Evolutionary conservation across 2,329 filamentous ascomycete species (phyloP).

Genomic region (Aspergillus flavus): DNA sequence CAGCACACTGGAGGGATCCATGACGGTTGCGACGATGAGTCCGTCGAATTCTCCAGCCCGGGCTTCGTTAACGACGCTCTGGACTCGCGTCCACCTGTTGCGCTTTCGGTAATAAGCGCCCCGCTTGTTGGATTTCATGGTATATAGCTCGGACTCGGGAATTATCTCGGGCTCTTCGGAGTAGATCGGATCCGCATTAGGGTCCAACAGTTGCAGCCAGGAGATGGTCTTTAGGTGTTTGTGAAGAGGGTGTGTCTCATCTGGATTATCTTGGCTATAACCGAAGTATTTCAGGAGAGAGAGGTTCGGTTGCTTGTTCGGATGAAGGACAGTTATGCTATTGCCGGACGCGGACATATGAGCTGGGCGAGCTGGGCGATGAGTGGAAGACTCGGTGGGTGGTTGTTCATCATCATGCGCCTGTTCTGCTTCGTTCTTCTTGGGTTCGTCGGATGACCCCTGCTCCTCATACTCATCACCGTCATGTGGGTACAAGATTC

Average conservation of each 20-base stretch:
- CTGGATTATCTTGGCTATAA: conserved; percentile 70
- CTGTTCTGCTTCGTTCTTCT: conserved; percentile 19
- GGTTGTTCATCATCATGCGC: conserved; percentile 25
- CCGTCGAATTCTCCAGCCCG: conserved; percentile 78
- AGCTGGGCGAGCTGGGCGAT: conserved; percentile 21
- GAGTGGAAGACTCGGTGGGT: not conserved
- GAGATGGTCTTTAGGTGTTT: conserved; percentile 80
- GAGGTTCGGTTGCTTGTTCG: conserved; percentile 80
- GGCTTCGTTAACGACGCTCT: conserved; percentile 72
- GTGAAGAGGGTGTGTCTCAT: conserved; percentile 73
- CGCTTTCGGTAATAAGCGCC: conserved; percentile 88
- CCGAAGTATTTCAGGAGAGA: conserved; percentile 86
- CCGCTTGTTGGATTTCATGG: conserved; percentile 79
- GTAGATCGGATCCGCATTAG: conserved; percentile 74
- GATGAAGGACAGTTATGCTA: conserved; percentile 61
- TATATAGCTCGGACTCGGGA: conserved; percentile 62
- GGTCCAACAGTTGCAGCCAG: conserved; percentile 88
- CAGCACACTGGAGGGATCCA: conserved; percentile 78
- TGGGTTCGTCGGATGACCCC: conserved; percentile 15
- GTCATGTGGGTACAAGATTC: conserved; percentile 65
- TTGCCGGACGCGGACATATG: conserved; percentile 55
- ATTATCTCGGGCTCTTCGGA: conserved; percentile 63
- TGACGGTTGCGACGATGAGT: conserved; percentile 76
- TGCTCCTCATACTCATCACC: conserved; percentile 25
- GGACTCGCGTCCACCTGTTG: conserved; percentile 74